Evolutionary conservation across 2,329 filamentous ascomycete genomes (phyloP).

Genomic region (Coniosporium tulheliwenetii): DNA sequence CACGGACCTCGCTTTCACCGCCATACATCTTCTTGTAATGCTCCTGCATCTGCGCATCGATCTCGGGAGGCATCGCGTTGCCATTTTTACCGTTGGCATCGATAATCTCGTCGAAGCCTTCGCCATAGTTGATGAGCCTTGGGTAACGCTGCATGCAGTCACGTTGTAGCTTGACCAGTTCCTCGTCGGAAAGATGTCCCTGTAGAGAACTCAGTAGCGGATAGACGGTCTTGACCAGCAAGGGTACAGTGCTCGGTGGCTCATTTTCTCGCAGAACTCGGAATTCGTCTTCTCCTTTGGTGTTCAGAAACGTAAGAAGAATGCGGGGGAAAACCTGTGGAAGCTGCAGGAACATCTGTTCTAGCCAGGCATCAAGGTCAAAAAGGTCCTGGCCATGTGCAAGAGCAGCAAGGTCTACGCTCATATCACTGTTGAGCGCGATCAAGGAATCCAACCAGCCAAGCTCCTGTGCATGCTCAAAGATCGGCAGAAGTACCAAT

Average conservation of each 20-base stretch:
- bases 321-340: conserved; percentile 52
- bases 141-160: conserved; percentile 87
- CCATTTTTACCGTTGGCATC: conserved; percentile 67
- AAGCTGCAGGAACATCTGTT: conserved; percentile 48
- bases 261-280: conserved; percentile 57
- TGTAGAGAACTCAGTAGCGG: conserved; percentile 61
- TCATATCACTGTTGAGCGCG: conserved; percentile 66
- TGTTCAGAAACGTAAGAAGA: conserved; percentile 64
- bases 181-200: conserved; percentile 43
- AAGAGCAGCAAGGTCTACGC: conserved; percentile 71
- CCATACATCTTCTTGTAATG: conserved; percentile 98
- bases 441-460: conserved; percentile 74
- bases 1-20: conserved; percentile 70
- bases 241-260: conserved; percentile 51
- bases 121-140: conserved; percentile 87
- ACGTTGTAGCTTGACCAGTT: conserved; percentile 68
- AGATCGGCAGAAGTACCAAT: conserved; percentile 50
- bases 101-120: conserved; percentile 82
- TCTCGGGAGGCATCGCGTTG: conserved; percentile 64
- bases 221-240: conserved; percentile 75
- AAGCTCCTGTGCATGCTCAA: conserved; percentile 68
- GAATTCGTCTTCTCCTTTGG: conserved; percentile 72
- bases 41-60: conserved; percentile 88
- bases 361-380: conserved; percentile 69
- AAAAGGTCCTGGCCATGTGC: conserved; percentile 70